Conservation (phyloP, 2,329 filamentous ascomycete genomes). For the Exophiala xenobiotica region DNA sequence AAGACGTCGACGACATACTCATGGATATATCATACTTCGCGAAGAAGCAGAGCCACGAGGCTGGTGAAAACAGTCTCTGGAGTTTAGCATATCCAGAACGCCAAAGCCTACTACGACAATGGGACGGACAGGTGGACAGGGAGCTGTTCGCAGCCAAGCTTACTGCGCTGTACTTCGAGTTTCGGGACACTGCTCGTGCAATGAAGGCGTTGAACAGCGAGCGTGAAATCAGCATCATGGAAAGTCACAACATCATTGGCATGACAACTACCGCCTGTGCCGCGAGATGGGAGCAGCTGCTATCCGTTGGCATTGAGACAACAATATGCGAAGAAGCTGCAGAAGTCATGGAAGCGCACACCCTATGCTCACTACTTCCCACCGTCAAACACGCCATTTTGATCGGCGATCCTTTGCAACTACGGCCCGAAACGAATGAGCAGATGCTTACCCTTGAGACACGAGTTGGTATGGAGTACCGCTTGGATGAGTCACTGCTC, state of each 20-base stretch:
- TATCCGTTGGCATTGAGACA: constrained; percentile 35
- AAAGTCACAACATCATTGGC: constrained; percentile 32
- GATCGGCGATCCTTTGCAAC: constrained; percentile 38
- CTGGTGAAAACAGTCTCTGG: constrained; percentile 25
- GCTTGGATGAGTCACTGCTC: constrained; percentile 61
- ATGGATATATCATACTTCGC: constrained; percentile 19
- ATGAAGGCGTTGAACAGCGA: constrained; percentile 26
- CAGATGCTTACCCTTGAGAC: constrained; percentile 54
- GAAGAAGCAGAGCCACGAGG: constrained; percentile 7
- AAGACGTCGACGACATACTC: constrained; percentile 13
- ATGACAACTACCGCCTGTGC: constrained; percentile 36
- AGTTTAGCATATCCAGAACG: constrained; percentile 21
- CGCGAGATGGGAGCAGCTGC: constrained; percentile 27
- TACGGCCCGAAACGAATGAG: constrained; percentile 33
- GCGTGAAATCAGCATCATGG: constrained; percentile 29
- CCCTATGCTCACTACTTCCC: constrained; percentile 58
- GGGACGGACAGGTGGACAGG: constrained; percentile 24
- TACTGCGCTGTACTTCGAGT: constrained; percentile 14
- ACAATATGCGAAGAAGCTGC: constrained; percentile 68
- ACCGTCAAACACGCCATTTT: constrained; percentile 61
- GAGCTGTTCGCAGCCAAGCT: constrained; percentile 15
- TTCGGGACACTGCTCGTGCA: constrained; percentile 12
- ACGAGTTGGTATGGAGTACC: constrained; percentile 48
- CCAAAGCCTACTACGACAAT: constrained; percentile 18
- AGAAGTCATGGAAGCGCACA: constrained; percentile 65